These are phyloP conservation scores for Bipolaris oryzae DNA, from an alignment of 2,329 filamentous ascomycete species.

Conservation along the genomic window DNA sequence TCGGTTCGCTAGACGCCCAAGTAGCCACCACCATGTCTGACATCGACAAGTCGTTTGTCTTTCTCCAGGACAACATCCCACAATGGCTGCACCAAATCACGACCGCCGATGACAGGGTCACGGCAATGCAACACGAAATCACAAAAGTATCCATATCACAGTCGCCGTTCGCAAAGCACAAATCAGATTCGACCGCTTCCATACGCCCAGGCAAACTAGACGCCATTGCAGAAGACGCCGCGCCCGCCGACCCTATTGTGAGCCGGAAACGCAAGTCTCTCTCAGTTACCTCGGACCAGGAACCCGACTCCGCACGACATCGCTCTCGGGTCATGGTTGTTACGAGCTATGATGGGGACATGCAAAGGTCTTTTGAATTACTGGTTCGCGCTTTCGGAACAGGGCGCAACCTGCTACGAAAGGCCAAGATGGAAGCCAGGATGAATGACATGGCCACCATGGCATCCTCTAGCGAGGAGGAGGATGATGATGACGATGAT, in stretches of 20 bases:
- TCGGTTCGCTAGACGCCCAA: neutral
- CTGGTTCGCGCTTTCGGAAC: slow-evolving; percentile 81
- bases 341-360: slow-evolving; percentile 89
- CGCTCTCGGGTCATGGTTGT: slow-evolving; percentile 77
- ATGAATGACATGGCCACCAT: slow-evolving; percentile 59
- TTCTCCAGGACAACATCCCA: slow-evolving; percentile 47
- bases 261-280: slow-evolving; percentile 53
- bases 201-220: slow-evolving; percentile 37
- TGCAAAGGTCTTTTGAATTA: slow-evolving; percentile 81
- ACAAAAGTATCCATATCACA: slow-evolving; percentile 34
- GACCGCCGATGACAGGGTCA: slow-evolving; percentile 40
- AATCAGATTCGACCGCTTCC: slow-evolving; percentile 47
- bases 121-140: slow-evolving; percentile 43
- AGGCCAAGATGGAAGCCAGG: slow-evolving; percentile 82
- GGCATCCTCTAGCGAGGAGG: slow-evolving; percentile 37
- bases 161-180: slow-evolving; percentile 38
- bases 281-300: slow-evolving; percentile 49
- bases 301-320: slow-evolving; percentile 60
- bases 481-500: slow-evolving; percentile 30
- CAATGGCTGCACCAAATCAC: slow-evolving; percentile 46
- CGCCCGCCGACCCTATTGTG: slow-evolving; percentile 23
- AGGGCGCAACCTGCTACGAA: slow-evolving; percentile 82
- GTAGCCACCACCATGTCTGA: slow-evolving; percentile 46
- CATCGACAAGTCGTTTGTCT: slow-evolving; percentile 46
- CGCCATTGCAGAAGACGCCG: slow-evolving; percentile 28